phyloP scores from a whole-genome alignment of 345 rosid species.

The Camelina neglecta region DNA sequence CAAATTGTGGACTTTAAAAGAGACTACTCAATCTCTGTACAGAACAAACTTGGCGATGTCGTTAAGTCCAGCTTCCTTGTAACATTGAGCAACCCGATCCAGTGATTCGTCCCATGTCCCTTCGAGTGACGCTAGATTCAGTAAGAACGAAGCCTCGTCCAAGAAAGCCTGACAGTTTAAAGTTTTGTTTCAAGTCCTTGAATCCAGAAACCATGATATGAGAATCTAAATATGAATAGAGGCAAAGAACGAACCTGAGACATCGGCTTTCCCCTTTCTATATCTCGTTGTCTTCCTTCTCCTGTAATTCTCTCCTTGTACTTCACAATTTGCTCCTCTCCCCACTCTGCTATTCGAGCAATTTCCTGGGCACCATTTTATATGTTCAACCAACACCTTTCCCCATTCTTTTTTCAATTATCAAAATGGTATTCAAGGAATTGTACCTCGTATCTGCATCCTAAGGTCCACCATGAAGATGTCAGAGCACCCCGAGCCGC shows the following conservation, averaged over 20 bases:
- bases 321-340: slow-evolving; percentile 77
- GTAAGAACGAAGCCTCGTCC: slow-evolving; percentile 75
- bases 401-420: background rate
- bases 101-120: slow-evolving; percentile 76
- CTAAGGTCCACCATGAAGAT: slow-evolving; percentile 98
- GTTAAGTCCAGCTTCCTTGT: slow-evolving; percentile 69
- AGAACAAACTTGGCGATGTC: slow-evolving; percentile 63
- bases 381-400: slow-evolving; percentile 15
- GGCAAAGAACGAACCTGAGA: slow-evolving; percentile 57
- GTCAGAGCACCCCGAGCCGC: slow-evolving; percentile 91
- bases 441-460: slow-evolving; percentile 72
- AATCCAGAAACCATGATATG: slow-evolving; percentile 21
- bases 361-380: slow-evolving; percentile 52
- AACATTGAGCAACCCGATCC: slow-evolving; percentile 68
- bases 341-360: slow-evolving; percentile 77
- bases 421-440: background rate
- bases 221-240: slow-evolving; percentile 4
- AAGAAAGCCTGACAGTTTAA: slow-evolving; percentile 56
- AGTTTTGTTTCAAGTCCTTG: slow-evolving; percentile 22
- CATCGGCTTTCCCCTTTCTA: slow-evolving; percentile 73
- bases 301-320: slow-evolving; percentile 69
- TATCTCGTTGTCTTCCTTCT: slow-evolving; percentile 68
- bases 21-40: slow-evolving; percentile 56
- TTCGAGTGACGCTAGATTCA: slow-evolving; percentile 85
- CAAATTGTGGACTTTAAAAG: slow-evolving; percentile 9